Conservation (phyloP, 1,139 yeast species). For the Taphrina wiesneri region DNA sequence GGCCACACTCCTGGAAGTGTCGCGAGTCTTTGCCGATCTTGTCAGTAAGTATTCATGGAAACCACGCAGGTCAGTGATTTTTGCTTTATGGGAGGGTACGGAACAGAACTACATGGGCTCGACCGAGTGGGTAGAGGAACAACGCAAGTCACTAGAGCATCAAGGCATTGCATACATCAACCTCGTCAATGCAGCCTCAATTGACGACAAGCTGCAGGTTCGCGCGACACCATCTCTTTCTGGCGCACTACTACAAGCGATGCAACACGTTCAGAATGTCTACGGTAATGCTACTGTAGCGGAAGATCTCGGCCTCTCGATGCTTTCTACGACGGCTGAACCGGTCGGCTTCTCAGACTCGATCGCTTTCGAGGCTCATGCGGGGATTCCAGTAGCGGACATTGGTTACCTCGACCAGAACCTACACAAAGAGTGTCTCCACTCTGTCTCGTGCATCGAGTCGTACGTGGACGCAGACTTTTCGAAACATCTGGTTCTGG, state of each 20-base stretch:
- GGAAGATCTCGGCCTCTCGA: conserved; percentile 36
- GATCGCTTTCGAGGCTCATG: conserved; percentile 51
- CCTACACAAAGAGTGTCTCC: conserved; percentile 1
- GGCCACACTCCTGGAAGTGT: conserved; percentile 67
- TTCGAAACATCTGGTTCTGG: conserved; percentile 59
- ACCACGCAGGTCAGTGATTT: conserved; percentile 79
- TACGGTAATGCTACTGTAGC: conserved; percentile 47
- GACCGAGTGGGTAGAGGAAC: conserved; percentile 71
- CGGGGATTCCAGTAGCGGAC: conserved; percentile 23
- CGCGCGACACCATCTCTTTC: conserved; percentile 69
- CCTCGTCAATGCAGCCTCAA: conserved; percentile 70
- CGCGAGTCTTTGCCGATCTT: conserved; percentile 68
- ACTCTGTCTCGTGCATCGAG: conserved; percentile 28
- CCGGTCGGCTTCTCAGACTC: conserved; percentile 34
- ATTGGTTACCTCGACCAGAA: neutral
- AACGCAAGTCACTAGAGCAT: conserved; percentile 55
- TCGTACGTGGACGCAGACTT: conserved; percentile 45
- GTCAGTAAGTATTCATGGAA: conserved; percentile 71
- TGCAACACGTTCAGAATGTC: conserved; percentile 50
- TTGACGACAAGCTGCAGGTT: conserved; percentile 55
- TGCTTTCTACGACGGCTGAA: conserved; percentile 30
- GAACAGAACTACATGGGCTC: conserved; percentile 83
- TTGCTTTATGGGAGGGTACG: conserved; percentile 83
- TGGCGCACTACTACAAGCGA: conserved; percentile 50
- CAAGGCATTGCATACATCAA: conserved; percentile 77